Base-by-base conservation (phyloP, 805 yeast species). In the Naumovozyma castellii region DNA sequence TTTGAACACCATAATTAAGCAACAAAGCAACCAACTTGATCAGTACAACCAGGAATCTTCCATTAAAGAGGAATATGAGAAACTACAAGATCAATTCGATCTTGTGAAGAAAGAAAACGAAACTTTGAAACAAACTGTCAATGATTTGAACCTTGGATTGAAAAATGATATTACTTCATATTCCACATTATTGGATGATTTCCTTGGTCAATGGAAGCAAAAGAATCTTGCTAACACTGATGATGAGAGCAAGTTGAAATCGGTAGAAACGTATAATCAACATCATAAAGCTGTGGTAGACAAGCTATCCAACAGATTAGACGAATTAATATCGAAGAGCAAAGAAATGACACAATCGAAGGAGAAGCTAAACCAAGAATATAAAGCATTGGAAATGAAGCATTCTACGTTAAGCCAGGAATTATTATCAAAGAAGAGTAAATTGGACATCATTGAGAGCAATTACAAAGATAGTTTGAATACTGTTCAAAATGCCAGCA, bases 381-480 rank as follows among this genome's bases (percentile, higher is more conserved):
- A 43, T 40, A 40, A 43, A 35, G 37, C 46, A 35, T 43, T 45
- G 61, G 63, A 53, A 42, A 48, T 33, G 53, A 63, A 46, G 32
- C 55, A 39, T 43, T 56, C 40, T 45, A 53, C 47, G 4, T 37
- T 57, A 20, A 50, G 49, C 34, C 44, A 50, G 29, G 50, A 48
- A 10, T 35, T 52, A 18, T 54, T 54, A 27, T 38, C 49, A 0
- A 64, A 63, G 41, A 52, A 65, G 35, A 42, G 43, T 14, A 68
- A 66, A 22, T 54, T 76, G 36, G 46, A 59, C 15, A 56, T 65
- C 22, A 61, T 72, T 38, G 90, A 85, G 59, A 72, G 66, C 5
- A 80, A 81, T 53, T 85, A 84, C 62, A 74, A 74, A 46, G 77
- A 79, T 50, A 82, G 92, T 1, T 61, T 84, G 40, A 77, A 75